Base-by-base conservation (phyloP, 768 basidiomycete genomes). In the Mycena indigotica region DNA sequence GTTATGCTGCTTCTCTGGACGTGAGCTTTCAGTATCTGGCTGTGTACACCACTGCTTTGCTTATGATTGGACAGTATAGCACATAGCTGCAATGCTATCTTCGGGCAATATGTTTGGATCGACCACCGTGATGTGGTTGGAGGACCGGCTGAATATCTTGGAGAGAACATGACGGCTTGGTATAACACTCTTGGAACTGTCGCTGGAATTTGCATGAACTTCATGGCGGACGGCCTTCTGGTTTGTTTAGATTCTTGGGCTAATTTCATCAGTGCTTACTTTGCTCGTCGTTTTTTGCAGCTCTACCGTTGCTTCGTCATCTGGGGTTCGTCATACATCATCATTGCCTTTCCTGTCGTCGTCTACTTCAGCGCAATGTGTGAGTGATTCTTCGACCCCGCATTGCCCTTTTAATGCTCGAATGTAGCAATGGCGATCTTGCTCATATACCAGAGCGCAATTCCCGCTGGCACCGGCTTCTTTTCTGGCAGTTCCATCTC, bases 251-350 rank as follows among this genome's bases (percentile, higher is more conserved):
- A 16, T 8, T 19, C 2, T 3, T n/a, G n/a, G n/a, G n/a, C n/a
- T n/a, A n/a, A n/a, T n/a, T n/a, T n/a, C n/a, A n/a, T 5, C 41
- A 5, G 2, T 5, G 19, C 29, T 50, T 40, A 10, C 16, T 21
- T n/a, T n/a, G n/a, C 16, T 10, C n/a, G n/a, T 28, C 12, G 24
- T 41, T 39, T 25, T 21, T 32, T 28, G n/a, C 26, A 79, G 78
- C 67, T 79, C 28, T 70, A 75, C 53, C 74, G 76, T n/a, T 75
- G 72, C 56, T 73, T 58, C 30, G 63, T 73, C 26, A 61, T 79
- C 17, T 77, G 73, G 67, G 54, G 53, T 24, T 63, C 60, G 3
- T 39, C 54, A 3, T 52, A 44, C 30, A 50, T 38, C 26, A 50
- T 67, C 4, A 35, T 69, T 3, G 57, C 61, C 1, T 35, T 69